These are phyloP conservation scores for Entophlyctis luteolus DNA, from an alignment of 192 early-diverging fungal species.

Conservation along the genomic window DNA sequence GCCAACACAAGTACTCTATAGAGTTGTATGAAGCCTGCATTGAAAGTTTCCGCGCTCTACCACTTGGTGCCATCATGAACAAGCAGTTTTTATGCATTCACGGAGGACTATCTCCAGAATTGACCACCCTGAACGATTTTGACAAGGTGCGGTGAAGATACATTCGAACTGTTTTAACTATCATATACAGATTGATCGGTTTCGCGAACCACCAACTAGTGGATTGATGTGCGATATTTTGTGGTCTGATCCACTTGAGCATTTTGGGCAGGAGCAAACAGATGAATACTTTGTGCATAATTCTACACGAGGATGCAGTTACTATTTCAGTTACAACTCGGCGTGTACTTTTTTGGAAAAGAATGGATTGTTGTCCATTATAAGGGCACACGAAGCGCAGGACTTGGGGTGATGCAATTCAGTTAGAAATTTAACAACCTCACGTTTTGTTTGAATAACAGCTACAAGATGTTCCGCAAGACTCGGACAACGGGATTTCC, in stretches of 20 bases:
- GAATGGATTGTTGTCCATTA: conserved; percentile 88
- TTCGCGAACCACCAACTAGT: conserved; percentile 87
- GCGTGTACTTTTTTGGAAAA: conserved; percentile 88
- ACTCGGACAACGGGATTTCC: conserved; percentile 89
- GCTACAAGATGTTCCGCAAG: conserved; percentile 90
- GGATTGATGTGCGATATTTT: conserved; percentile 92
- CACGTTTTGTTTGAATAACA: no score
- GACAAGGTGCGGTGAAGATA: conserved; percentile 39
- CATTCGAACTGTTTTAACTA: neutral
- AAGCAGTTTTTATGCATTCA: conserved; percentile 95
- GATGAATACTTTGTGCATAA: conserved; percentile 87
- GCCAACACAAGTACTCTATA: conserved; percentile 89
- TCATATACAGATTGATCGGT: conserved; percentile 70
- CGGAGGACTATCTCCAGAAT: conserved; percentile 88
- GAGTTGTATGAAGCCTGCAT: conserved; percentile 86
- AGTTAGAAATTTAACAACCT: conserved; percentile 26
- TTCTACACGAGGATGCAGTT: conserved; percentile 87
- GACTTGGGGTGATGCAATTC: conserved; percentile 67
- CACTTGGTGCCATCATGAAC: conserved; percentile 88
- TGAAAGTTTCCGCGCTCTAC: conserved; percentile 84
- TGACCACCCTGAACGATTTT: conserved; percentile 84
- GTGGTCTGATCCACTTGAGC: conserved; percentile 92
- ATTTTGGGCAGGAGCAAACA: conserved; percentile 89
- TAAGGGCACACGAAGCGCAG: conserved; percentile 97
- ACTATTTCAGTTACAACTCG: conserved; percentile 85